Evolutionary conservation across 352 stramenopile species (phyloP).

Genomic region (Phytophthora chlamydospora): DNA sequence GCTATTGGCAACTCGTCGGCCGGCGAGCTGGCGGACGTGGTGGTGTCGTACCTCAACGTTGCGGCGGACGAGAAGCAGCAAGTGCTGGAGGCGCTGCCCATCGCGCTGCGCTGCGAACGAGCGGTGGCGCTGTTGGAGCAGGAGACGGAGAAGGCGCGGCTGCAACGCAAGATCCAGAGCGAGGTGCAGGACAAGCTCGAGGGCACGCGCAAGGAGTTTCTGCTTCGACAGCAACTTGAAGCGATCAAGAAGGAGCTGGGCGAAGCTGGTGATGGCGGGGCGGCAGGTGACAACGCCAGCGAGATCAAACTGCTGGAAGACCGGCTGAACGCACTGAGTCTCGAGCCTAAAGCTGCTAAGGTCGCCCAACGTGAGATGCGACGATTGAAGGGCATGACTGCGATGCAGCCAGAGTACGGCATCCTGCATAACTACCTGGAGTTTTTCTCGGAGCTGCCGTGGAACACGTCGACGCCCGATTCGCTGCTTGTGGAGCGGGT

Average conservation of each 20-base stretch:
- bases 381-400: slow-evolving; percentile 78
- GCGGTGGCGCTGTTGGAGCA: slow-evolving; percentile 56
- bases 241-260: slow-evolving; percentile 99
- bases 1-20: slow-evolving; percentile 67
- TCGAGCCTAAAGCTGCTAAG: slow-evolving; percentile 64
- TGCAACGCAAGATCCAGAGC: slow-evolving; percentile 76
- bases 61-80: slow-evolving; percentile 59
- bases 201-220: slow-evolving; percentile 89
- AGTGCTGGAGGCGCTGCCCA: slow-evolving; percentile 58
- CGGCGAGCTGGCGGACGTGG: slow-evolving; percentile 68
- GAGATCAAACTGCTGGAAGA: slow-evolving; percentile 72
- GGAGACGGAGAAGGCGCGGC: slow-evolving; percentile 63
- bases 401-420: slow-evolving; percentile 77
- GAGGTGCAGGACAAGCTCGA: slow-evolving; percentile 78
- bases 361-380: slow-evolving; percentile 65
- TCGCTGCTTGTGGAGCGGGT: slow-evolving; percentile 60
- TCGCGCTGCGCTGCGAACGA: slow-evolving; percentile 50
- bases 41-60: slow-evolving; percentile 74
- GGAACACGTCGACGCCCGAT: slow-evolving; percentile 61
- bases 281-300: slow-evolving; percentile 36
- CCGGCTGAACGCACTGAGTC: slow-evolving; percentile 51
- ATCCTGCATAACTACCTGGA: slow-evolving; percentile 86
- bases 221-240: slow-evolving; percentile 98
- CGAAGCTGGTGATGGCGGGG: slow-evolving; percentile 48
- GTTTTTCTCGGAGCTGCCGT: slow-evolving; percentile 80